phyloP scores from a whole-genome alignment of 495 filamentous ascomycete species.

The Penicillium ochrochloron region DNA sequence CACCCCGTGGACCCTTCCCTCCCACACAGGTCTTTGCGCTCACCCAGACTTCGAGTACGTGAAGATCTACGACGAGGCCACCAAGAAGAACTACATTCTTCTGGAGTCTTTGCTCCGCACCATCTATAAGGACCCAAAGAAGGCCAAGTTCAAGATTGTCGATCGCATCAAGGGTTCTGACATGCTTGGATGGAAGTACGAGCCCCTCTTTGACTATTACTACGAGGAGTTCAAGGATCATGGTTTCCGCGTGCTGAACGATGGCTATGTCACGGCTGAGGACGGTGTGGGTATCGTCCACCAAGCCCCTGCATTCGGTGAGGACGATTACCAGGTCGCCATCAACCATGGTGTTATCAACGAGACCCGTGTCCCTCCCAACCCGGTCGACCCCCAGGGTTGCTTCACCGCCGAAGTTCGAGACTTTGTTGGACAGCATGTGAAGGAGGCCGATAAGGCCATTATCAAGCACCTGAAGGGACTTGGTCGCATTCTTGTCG shows the following conservation, averaged over 20 bases:
- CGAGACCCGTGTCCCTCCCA: slow-evolving; percentile 78
- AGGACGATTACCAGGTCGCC: slow-evolving; percentile 93
- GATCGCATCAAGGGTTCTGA: slow-evolving; percentile 81
- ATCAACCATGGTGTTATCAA: slow-evolving; percentile 77
- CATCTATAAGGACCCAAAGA: slow-evolving; percentile 95
- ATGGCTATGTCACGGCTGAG: slow-evolving; percentile 87
- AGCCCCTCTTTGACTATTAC: slow-evolving; percentile 93
- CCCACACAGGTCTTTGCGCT: slow-evolving; percentile 77
- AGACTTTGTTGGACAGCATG: slow-evolving; percentile 87
- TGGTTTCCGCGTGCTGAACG: slow-evolving; percentile 85
- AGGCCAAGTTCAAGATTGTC: slow-evolving; percentile 91
- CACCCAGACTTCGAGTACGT: slow-evolving; percentile 94
- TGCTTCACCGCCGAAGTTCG: slow-evolving; percentile 78
- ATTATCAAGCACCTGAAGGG: slow-evolving; percentile 92
- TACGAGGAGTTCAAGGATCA: slow-evolving; percentile 89
- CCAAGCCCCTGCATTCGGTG: slow-evolving; percentile 93
- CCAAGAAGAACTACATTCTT: slow-evolving; percentile 84
- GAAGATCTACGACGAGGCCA: slow-evolving; percentile 83
- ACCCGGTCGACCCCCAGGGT: slow-evolving; percentile 85
- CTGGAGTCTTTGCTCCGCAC: slow-evolving; percentile 83
- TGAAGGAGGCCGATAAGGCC: slow-evolving; percentile 91
- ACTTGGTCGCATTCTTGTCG: slow-evolving; percentile 79
- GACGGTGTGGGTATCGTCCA: slow-evolving; percentile 96
- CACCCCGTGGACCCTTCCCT: slow-evolving; percentile 94
- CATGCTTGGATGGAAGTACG: slow-evolving; percentile 91